Conservation (phyloP, 768 basidiomycete species). For the Xerocomus spinulosus region DNA sequence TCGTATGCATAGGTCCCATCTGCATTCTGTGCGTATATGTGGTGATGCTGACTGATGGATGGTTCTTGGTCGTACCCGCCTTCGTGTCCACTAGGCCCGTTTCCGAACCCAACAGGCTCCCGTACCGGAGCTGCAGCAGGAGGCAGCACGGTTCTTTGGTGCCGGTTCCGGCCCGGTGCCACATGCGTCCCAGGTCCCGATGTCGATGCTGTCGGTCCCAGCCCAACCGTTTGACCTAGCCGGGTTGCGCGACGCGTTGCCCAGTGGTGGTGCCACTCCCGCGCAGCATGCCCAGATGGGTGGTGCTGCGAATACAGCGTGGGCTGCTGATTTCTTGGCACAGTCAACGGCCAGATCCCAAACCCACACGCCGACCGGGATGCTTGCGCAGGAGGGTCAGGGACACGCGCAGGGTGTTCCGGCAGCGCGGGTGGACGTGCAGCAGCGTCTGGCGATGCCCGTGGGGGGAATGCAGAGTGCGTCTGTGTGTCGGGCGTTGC, state of each 20-base stretch:
- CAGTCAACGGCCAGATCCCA: conserved; percentile 24
- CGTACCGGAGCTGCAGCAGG: conserved; percentile 47
- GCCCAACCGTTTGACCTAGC: conserved; percentile 54
- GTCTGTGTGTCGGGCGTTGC: conserved; percentile 1
- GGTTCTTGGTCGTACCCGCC: background rate
- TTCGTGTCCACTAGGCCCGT: conserved; percentile 33
- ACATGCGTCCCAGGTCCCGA: conserved; percentile 19
- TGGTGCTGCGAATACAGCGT: conserved; percentile 31
- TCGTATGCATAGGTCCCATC: background rate
- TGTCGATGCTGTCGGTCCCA: conserved; percentile 23
- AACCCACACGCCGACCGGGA: background rate
- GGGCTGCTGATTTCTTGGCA: conserved; percentile 61
- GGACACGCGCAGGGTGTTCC: conserved; percentile 2
- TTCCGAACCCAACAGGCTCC: conserved; percentile 55
- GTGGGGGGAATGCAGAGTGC: conserved; percentile 15
- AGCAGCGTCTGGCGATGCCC: conserved; percentile 6
- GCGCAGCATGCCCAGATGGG: conserved; percentile 20
- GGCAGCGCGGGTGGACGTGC: conserved; percentile 9
- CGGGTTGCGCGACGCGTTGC: conserved; percentile 28
- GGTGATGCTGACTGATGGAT: background rate
- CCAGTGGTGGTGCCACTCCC: conserved; percentile 1
- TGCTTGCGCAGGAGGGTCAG: conserved; percentile 15
- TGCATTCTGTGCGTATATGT: background rate
- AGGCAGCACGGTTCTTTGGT: conserved; percentile 69
- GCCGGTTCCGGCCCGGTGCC: conserved; percentile 21